These are phyloP conservation scores for Jamesozyma spencerorum DNA, from an alignment of 805 yeast genomes.

Conservation along the genomic window DNA sequence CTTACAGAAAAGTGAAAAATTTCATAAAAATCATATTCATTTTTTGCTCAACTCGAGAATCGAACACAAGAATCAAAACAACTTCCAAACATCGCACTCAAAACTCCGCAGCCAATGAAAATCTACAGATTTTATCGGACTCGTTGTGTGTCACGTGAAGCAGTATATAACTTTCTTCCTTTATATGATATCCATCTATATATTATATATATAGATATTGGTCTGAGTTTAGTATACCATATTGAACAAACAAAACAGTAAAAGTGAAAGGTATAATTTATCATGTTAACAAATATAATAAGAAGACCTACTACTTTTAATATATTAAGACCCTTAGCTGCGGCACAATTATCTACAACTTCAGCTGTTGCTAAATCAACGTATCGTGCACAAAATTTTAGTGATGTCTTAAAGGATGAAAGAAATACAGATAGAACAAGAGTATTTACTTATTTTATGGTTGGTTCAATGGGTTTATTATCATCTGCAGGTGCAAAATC, in stretches of 20 bases:
- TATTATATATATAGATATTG: too few relatives aligned
- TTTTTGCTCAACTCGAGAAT: too few relatives aligned
- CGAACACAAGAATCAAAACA: not conserved
- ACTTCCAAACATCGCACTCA: constrained; percentile 1
- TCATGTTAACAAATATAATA: constrained; percentile 6
- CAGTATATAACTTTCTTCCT: not conserved
- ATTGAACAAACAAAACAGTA: not conserved
- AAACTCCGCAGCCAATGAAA: not conserved
- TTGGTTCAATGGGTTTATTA: constrained; percentile 86
- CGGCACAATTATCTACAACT: constrained; percentile 20
- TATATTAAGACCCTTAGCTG: constrained; percentile 4
- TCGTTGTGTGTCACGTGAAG: not conserved
- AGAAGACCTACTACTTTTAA: constrained; percentile 2
- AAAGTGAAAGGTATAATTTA: not conserved
- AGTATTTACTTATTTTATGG: constrained; percentile 92
- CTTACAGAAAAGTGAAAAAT: too few relatives aligned
- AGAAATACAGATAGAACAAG: constrained; percentile 68
- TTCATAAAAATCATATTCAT: too few relatives aligned
- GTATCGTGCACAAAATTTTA: constrained; percentile 87
- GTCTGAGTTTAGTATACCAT: too few relatives aligned
- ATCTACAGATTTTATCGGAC: not conserved
- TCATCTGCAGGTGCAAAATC: constrained; percentile 93
- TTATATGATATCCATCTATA: not conserved
- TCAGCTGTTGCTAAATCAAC: constrained; percentile 45
- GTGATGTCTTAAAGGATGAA: constrained; percentile 64